Evolutionary conservation across 805 yeast species (phyloP).

Genomic region (Zygosaccharomyces bisporus): DNA sequence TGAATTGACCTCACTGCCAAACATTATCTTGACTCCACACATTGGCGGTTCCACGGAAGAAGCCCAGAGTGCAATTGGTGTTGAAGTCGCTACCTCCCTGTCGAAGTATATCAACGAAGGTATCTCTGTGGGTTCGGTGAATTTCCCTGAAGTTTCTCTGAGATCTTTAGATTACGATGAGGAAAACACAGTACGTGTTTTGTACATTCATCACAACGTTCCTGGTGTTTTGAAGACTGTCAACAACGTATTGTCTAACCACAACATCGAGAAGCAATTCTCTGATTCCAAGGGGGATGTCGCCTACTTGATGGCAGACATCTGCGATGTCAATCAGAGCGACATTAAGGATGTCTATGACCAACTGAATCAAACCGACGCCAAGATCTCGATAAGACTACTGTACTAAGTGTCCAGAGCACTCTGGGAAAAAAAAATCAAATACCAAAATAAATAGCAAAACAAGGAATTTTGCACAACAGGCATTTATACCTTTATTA

Average conservation of each 20-base stretch:
- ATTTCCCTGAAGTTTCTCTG: slow-evolving; percentile 96
- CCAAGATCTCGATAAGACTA: slow-evolving; percentile 86
- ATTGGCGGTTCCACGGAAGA: slow-evolving; percentile 99
- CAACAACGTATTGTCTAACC: slow-evolving; percentile 88
- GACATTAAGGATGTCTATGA: slow-evolving; percentile 84
- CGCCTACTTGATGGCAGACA: slow-evolving; percentile 97
- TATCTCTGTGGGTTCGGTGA: slow-evolving; percentile 88
- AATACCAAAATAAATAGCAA: no score
- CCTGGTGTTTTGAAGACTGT: slow-evolving; percentile 98
- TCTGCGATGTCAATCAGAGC: slow-evolving; percentile 72
- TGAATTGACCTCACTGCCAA: slow-evolving; percentile 76
- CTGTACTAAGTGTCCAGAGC: slow-evolving; percentile 51
- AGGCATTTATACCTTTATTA: no score
- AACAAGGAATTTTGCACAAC: no score
- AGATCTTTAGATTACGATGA: slow-evolving; percentile 86
- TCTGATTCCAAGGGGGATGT: slow-evolving; percentile 95
- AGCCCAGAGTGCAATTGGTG: slow-evolving; percentile 96
- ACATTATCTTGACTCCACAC: slow-evolving; percentile 92
- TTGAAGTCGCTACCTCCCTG: slow-evolving; percentile 85
- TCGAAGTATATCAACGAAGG: slow-evolving; percentile 95
- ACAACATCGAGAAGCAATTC: slow-evolving; percentile 96
- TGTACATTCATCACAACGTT: slow-evolving; percentile 94
- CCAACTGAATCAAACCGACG: slow-evolving; percentile 82
- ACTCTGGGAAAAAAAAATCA: not conserved
- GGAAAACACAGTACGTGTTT: slow-evolving; percentile 83